These are phyloP conservation scores for Backusella westeae DNA, from an alignment of 192 early-diverging fungal species.

Conservation along the genomic window DNA sequence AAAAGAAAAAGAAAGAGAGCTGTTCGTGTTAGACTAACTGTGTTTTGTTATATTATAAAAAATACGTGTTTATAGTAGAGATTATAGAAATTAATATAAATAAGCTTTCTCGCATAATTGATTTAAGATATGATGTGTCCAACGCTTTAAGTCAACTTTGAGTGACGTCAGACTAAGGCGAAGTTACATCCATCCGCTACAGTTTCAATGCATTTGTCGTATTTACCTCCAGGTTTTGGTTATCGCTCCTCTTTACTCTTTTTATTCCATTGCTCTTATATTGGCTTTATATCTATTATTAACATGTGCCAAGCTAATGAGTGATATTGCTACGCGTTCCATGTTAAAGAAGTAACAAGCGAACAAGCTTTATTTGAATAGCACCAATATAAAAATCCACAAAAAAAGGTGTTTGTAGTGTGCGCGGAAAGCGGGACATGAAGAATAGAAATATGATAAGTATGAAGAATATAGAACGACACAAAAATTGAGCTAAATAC, in stretches of 20 bases:
- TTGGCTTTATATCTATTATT: background rate
- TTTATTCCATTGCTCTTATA: no score
- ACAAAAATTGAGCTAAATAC: no score
- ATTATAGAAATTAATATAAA: background rate
- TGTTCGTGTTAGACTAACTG: background rate
- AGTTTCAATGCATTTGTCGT: background rate
- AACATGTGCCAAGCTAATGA: background rate
- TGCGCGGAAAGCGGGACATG: no score
- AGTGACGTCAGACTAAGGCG: background rate
- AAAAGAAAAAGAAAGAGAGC: background rate
- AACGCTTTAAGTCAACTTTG: background rate
- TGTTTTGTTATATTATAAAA: background rate
- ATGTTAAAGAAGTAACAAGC: background rate
- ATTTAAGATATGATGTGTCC: background rate
- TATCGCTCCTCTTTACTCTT: background rate
- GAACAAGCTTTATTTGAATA: no score
- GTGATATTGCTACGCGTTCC: background rate
- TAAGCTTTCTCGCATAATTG: background rate
- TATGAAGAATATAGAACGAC: no score
- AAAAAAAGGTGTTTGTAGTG: no score
- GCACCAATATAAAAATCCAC: no score
- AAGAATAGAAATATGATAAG: no score
- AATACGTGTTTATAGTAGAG: background rate
- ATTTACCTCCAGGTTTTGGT: background rate
- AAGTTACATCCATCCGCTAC: background rate